Conservation (phyloP, 441 rosid genomes). For the Gossypium schwendimanii region DNA sequence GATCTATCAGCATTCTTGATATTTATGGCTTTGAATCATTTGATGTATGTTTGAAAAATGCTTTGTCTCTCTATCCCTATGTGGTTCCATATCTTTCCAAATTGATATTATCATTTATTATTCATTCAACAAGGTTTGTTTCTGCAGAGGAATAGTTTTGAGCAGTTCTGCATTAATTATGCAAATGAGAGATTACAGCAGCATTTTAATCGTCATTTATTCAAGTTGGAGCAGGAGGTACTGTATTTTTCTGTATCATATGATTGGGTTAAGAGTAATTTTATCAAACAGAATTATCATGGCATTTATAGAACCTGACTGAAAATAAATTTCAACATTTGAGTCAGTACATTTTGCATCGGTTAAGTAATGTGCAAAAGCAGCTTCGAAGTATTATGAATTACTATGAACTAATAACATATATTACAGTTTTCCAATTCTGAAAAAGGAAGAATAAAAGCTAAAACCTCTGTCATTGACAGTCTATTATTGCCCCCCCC, state of each 20-base stretch:
- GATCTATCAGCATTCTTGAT: conserved; percentile 99
- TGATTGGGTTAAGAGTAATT: neutral
- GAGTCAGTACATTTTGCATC: neutral
- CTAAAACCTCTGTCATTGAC: neutral
- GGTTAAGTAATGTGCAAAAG: neutral
- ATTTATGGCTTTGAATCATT: conserved; percentile 98
- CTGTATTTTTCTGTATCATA: conserved; percentile 5
- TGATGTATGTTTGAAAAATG: conserved; percentile 48
- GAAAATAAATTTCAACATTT: neutral
- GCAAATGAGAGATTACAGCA: conserved; percentile 98
- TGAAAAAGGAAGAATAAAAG: neutral
- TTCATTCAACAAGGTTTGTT: conserved; percentile 14
- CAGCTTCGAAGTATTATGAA: neutral
- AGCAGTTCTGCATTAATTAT: conserved; percentile 97
- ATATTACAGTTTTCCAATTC: neutral
- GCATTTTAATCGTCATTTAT: conserved; percentile 92
- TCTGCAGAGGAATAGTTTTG: conserved; percentile 93
- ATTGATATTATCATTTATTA: conserved; percentile 15
- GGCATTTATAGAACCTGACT: neutral
- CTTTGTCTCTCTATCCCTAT: conserved; percentile 5
- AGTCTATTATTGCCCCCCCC: neutral
- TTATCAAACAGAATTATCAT: neutral
- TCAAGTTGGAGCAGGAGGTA: conserved; percentile 99
- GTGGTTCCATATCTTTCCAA: neutral
- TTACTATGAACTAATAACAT: neutral